These are phyloP conservation scores for Hyaloscypha variabilis DNA, from an alignment of 495 filamentous ascomycete species.

Conservation along the genomic window DNA sequence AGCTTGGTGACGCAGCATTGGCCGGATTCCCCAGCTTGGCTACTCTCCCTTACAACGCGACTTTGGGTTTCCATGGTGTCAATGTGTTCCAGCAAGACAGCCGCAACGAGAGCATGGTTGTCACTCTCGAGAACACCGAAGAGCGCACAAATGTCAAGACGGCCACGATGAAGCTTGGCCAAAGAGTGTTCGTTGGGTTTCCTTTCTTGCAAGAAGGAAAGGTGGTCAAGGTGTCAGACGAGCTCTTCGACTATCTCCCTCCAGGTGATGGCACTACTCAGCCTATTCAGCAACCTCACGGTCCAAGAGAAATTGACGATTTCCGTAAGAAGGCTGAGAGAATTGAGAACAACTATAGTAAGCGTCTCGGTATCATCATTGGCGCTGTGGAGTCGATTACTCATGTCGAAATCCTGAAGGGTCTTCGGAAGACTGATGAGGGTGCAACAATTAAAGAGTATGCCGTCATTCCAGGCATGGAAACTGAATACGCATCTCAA, in stretches of 20 bases:
- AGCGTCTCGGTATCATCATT: constrained; percentile 84
- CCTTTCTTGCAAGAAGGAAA: constrained; percentile 95
- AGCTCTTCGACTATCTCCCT: constrained; percentile 87
- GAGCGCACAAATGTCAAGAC: constrained; percentile 66
- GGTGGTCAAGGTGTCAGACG: constrained; percentile 86
- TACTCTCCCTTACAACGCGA: constrained; percentile 76
- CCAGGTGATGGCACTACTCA: constrained; percentile 61
- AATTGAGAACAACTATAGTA: constrained; percentile 87
- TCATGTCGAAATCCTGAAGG: constrained; percentile 90
- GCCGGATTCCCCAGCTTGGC: constrained; percentile 93
- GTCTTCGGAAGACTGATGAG: constrained; percentile 85
- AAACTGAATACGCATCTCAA: constrained; percentile 90
- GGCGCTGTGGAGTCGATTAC: constrained; percentile 86
- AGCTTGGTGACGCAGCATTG: constrained; percentile 76
- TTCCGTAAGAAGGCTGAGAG: constrained; percentile 82
- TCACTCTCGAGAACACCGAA: constrained; percentile 79
- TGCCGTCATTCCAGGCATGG: constrained; percentile 82
- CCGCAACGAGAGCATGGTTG: constrained; percentile 94
- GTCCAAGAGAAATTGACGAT: constrained; percentile 74
- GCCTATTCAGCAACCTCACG: constrained; percentile 62
- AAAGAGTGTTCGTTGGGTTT: constrained; percentile 90
- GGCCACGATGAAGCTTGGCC: constrained; percentile 79
- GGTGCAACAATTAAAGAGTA: constrained; percentile 95
- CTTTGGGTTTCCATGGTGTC: constrained; percentile 86
- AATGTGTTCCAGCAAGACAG: constrained; percentile 97